A percentile compares a stretch with the other conserved stretches of the same genome.
These are phyloP conservation scores for Chaetomiaceae sp. DNA, from an alignment of 2,329 filamentous ascomycete species.

Conservation along the genomic window DNA sequence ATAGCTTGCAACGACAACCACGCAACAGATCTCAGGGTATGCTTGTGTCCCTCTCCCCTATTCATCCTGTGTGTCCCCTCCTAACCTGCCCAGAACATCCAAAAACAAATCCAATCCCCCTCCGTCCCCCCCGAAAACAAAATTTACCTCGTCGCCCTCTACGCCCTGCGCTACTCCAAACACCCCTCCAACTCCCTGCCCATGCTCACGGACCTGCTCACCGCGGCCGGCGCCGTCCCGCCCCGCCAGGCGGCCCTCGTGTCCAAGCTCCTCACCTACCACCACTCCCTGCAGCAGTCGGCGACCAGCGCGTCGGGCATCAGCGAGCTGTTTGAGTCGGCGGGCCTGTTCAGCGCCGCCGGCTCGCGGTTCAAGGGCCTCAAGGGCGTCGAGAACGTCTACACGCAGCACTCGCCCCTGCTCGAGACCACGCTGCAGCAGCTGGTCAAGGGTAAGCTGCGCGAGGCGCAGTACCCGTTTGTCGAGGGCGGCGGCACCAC, in stretches of 20 bases:
- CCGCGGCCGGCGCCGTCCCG: slow-evolving; percentile 76
- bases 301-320: slow-evolving; percentile 63
- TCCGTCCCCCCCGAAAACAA: slow-evolving; percentile 77
- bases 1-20: slow-evolving; percentile 97
- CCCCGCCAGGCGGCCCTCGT: slow-evolving; percentile 73
- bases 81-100: slow-evolving; percentile 63
- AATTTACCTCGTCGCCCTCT: slow-evolving; percentile 85
- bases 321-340: slow-evolving; percentile 85
- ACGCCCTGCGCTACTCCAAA: slow-evolving; percentile 86
- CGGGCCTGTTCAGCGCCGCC: slow-evolving; percentile 85
- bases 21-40: slow-evolving; percentile 79
- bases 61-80: neutral
- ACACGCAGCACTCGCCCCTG: slow-evolving; percentile 91
- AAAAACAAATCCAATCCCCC: slow-evolving; percentile 77
- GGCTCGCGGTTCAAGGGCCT: slow-evolving; percentile 86
- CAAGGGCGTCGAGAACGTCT: slow-evolving; percentile 97
- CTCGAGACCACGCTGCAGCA: slow-evolving; percentile 86
- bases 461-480: slow-evolving; percentile 87
- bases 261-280: slow-evolving; percentile 76
- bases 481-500: slow-evolving; percentile 83
- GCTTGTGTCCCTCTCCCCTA: slow-evolving; percentile 19
- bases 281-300: slow-evolving; percentile 76
- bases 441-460: slow-evolving; percentile 83
- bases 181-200: slow-evolving; percentile 78
- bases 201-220: slow-evolving; percentile 80